Evolutionary conservation across 2,329 filamentous ascomycete genomes (phyloP), one percentile per base, ranked within the genome.

Genomic region (Xylariaceae sp.): DNA sequence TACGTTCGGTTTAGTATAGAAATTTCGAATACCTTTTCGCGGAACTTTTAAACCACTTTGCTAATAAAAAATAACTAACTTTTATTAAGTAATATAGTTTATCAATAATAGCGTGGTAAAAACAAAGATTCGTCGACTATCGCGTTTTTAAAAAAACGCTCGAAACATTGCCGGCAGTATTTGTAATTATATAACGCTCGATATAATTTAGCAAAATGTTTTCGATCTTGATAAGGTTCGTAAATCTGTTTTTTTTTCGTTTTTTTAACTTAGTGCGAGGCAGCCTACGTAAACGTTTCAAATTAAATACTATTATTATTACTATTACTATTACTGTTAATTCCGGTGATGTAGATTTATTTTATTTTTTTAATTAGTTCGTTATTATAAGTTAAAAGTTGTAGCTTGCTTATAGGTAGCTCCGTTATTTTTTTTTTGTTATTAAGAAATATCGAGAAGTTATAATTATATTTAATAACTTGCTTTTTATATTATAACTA

Each of bases 151-250:
- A 81, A 75, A 0, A 80, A 65, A 0, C 50, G 50, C 2, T 55
- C 53, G 1, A 82, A 54, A 54, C 79, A 83, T 1, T 51, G 48
- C 0, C 59, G 56, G 53, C 79, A 83, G 59, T 81, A 82, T 4
- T 67, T 54, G 50, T 82, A 74, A 4, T 41, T 12, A 23, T 56
- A 61, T 1, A 55, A 54, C 4, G 50, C 41, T 8, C 32, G 37
- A 5, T 45, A 45, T 4, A 59, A 22, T 3, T 55, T 34, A 2
- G 41, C 22, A 16, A 49, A 47, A n/a, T 52, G 42, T 19, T 39
- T 51, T 8, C 12, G n/a, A 1, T 56, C 50, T 20, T 37, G 22
- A 12, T 57, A 61, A 2, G 52, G 45, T 1, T 42, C 36, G 27
- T 56, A 61, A 1, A 23, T 5, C 14, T 44, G 47, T 23, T 23